Base-by-base conservation (phyloP, 2,329 filamentous ascomycete species). In the Colletotrichum navitas region DNA sequence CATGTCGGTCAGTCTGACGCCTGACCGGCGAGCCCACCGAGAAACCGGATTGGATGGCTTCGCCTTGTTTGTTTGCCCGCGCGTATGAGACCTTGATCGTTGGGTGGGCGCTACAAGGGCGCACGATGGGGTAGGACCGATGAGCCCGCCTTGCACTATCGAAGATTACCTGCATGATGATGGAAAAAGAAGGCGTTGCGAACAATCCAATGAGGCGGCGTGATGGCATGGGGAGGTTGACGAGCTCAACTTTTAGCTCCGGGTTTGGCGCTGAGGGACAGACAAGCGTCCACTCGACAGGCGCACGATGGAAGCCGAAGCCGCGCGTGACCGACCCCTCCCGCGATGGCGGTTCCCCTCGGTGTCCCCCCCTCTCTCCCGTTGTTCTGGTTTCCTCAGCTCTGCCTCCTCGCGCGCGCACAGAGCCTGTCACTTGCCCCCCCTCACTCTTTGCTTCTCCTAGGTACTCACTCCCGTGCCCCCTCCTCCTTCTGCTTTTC, bases 151-250 rank as follows among this genome's bases (percentile, higher is more conserved):
- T 36, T 64, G 43, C 64, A 43, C 68, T 71, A 62, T 68, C 62
- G 56, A 68, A 52, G 68, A 71, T 68, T 63, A 60, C 68, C 51
- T 71, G 68, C 68, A 71, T 55, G 68, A 54, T 52, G 32, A 52
- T 39, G 59, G 59, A 60, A 59, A 45, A 36, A 54, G 51, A n/a
- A 43, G 63, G 63, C 67, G 63, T 67, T 55, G 47, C 26, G 49
- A 11, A 54, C 68, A 68, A 68, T 55, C 68, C 68, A 71, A 71
- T 71, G 68, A 68, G 65, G 52, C 55, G 52, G 43, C 58, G 14
- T 32, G 18, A 41, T 51, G 64, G 41, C 58, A 26, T 68, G 58
- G 18, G 36, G 58, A 63, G 34, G 24, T 36, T 68, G 43, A 26
- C 26, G 43, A 49, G 59, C 52, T 63, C 41, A 55, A 58, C 63